phyloP scores from a whole-genome alignment of 306 rosid genomes.

The Corylus avellana region DNA sequence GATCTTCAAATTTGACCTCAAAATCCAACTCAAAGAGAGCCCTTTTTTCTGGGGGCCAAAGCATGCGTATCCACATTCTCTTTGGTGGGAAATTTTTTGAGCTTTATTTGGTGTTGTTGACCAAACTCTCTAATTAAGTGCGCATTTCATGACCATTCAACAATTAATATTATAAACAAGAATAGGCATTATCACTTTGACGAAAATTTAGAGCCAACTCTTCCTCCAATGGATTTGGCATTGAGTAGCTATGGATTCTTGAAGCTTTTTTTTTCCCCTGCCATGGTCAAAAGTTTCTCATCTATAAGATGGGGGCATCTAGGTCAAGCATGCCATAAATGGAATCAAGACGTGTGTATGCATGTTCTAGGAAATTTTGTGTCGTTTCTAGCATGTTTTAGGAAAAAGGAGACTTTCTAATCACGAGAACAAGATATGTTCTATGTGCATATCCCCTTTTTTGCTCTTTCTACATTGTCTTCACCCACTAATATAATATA shows the following conservation, averaged over 20 bases:
- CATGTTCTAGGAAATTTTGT: slow-evolving; percentile 23
- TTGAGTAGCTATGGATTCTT: slow-evolving; percentile 45
- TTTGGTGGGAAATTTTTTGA: slow-evolving; percentile 24
- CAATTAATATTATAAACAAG: slow-evolving; percentile 23
- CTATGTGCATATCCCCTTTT: slow-evolving; percentile 48
- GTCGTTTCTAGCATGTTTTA: slow-evolving; percentile 15
- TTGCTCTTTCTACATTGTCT: slow-evolving; percentile 39
- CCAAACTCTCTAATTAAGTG: slow-evolving; percentile 51
- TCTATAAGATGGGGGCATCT: slow-evolving; percentile 9
- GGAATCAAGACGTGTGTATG: slow-evolving; percentile 40
- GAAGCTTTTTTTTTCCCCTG: slow-evolving; percentile 11
- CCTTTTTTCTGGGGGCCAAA: neutral
- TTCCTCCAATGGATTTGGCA: slow-evolving; percentile 45
- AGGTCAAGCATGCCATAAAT: slow-evolving; percentile 28
- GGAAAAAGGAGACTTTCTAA: slow-evolving; percentile 19
- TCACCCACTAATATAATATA: slow-evolving; percentile 37
- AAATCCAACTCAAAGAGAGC: slow-evolving; percentile 13
- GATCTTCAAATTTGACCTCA: neutral
- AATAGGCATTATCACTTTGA: slow-evolving; percentile 39
- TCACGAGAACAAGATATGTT: slow-evolving; percentile 27
- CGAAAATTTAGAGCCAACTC: slow-evolving; percentile 29
- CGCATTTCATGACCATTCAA: slow-evolving; percentile 43
- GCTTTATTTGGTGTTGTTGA: slow-evolving; percentile 16
- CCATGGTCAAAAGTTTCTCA: slow-evolving; percentile 35
- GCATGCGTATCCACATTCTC: slow-evolving; percentile 53